A percentile compares a stretch with the other conserved stretches of the same genome.
These are phyloP conservation scores for Rhododendron ferrugineum DNA, from an alignment of 148 eudicot genomes.

Conservation along the genomic window DNA sequence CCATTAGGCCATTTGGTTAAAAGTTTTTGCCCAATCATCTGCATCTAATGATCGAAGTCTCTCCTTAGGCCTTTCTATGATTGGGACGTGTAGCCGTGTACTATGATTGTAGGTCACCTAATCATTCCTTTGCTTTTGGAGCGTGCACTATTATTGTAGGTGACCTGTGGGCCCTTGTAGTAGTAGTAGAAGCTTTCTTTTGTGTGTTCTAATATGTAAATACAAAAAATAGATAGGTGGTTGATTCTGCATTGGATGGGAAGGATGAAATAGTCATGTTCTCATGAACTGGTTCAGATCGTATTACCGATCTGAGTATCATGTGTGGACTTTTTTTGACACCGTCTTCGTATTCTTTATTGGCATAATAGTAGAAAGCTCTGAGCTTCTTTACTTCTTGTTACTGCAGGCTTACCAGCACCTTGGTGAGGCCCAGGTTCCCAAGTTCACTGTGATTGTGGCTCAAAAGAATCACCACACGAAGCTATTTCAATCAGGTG, in stretches of 20 bases:
- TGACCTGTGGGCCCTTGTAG: not conserved
- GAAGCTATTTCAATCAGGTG: slow-evolving; percentile 62
- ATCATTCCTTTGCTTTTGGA: not conserved
- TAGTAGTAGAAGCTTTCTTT: not conserved
- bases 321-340: not conserved
- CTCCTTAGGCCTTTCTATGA: not conserved
- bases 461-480: slow-evolving; percentile 93
- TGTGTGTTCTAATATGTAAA: not conserved
- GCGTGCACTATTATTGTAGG: not conserved
- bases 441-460: slow-evolving; percentile 87
- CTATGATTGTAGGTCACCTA: slow-evolving; percentile 3
- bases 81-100: not conserved
- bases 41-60: not conserved
- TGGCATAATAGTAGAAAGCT: not conserved
- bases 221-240: not conserved
- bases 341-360: not conserved
- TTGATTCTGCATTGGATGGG: not conserved
- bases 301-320: not conserved
- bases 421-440: slow-evolving; percentile 63
- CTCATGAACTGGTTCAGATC: not conserved
- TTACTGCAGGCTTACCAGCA: slow-evolving; percentile 59
- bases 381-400: not conserved
- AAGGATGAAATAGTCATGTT: not conserved
- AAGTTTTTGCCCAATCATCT: not conserved
- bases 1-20: too few species aligned